Percentiles rank a stretch among this genome's conserved stretches.
Conservation (phyloP, 2,329 filamentous ascomycete species). For the Monilinia aucupariae region DNA sequence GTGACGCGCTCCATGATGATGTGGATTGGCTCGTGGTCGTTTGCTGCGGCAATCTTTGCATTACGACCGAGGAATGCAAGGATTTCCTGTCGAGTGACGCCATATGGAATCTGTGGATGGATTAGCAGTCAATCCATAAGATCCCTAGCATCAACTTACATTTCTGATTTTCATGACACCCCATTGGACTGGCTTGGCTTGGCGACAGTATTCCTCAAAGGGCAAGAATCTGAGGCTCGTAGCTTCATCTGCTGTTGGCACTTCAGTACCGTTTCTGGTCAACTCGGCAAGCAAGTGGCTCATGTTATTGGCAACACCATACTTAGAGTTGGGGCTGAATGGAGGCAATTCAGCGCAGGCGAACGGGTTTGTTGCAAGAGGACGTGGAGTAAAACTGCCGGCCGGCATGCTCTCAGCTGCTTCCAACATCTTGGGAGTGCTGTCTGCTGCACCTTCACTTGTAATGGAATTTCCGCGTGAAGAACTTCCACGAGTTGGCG, state of each 20-base stretch:
- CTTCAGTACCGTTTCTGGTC: conserved; percentile 23
- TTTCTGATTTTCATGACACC: conserved; percentile 38
- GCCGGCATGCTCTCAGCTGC: not conserved
- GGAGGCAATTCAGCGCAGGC: conserved; percentile 1
- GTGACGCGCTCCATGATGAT: conserved; percentile 61
- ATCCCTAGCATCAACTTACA: conserved; percentile 28
- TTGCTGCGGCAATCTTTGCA: conserved; percentile 49
- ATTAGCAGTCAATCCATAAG: conserved; percentile 13
- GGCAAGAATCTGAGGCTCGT: conserved; percentile 33
- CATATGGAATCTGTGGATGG: conserved; percentile 49
- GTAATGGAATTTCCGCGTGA: not conserved
- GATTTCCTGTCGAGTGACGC: conserved; percentile 48
- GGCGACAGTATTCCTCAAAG: conserved; percentile 36
- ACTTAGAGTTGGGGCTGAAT: conserved; percentile 3
- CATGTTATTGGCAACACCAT: conserved; percentile 15
- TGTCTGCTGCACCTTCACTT: not conserved
- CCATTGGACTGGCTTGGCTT: conserved; percentile 27
- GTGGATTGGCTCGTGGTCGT: conserved; percentile 50
- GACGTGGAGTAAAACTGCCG: not conserved
- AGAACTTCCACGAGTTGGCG: conserved; percentile 11
- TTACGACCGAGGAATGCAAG: conserved; percentile 55
- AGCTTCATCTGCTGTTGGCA: conserved; percentile 30
- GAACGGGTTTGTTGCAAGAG: conserved; percentile 20
- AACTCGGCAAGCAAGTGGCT: conserved; percentile 22
- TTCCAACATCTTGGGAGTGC: conserved; percentile 11